Percentiles rank a stretch among this genome's conserved stretches.
These are phyloP conservation scores for Plenodomus biglobosus DNA, from an alignment of 2,329 filamentous ascomycete species.

Conservation along the genomic window DNA sequence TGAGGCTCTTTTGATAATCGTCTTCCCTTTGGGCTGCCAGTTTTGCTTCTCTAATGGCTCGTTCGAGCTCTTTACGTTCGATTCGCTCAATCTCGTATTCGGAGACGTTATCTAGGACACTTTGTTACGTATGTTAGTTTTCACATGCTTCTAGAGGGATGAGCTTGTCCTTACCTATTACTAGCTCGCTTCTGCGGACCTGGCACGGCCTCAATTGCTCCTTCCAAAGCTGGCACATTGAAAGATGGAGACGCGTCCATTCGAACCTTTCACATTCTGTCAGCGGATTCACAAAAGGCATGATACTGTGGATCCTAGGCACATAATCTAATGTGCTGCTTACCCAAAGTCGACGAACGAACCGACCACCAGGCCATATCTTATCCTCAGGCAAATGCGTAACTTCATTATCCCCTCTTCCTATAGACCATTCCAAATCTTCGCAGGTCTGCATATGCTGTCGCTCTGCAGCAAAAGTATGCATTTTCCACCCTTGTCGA, in stretches of 20 bases:
- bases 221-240: neutral
- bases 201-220: neutral
- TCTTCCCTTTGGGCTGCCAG: neutral
- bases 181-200: neutral
- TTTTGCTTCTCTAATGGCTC: neutral
- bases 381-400: conserved; percentile 7
- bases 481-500: conserved; percentile 19
- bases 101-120: neutral
- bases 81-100: neutral
- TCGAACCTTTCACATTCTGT: neutral
- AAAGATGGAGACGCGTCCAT: neutral
- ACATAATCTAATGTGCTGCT: conserved; percentile 1
- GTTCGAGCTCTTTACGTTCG: neutral
- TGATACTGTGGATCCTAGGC: no score
- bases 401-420: neutral
- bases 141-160: neutral
- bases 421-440: conserved; percentile 5
- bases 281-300: neutral
- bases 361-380: conserved; percentile 15
- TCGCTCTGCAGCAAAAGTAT: conserved; percentile 20
- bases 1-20: neutral
- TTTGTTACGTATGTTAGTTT: neutral
- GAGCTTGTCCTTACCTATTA: neutral
- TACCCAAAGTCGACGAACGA: conserved; percentile 18
- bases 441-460: conserved; percentile 20